These are phyloP conservation scores for Camellia japonica DNA, from an alignment of 148 eudicot genomes.

Conservation along the genomic window DNA sequence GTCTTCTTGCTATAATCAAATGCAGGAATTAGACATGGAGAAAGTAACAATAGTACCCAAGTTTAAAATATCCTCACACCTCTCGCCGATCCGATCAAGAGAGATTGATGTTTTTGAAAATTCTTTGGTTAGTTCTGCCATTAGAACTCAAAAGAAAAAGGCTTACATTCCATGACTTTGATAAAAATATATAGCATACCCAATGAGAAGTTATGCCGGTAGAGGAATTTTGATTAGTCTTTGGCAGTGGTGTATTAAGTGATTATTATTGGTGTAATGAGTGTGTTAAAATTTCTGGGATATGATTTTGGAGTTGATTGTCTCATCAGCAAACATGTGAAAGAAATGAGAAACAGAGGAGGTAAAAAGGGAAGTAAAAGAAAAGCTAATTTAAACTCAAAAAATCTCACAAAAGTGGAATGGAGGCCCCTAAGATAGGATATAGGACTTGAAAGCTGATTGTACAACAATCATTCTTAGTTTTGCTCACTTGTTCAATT, in stretches of 20 bases:
- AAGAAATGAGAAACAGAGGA: slow-evolving; percentile 3
- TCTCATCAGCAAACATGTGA: slow-evolving; percentile 8
- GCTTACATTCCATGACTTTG: slow-evolving; percentile 11
- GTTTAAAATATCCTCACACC: too few species aligned
- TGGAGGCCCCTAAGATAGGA: neutral
- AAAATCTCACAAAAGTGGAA: neutral
- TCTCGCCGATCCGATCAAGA: slow-evolving; percentile 5
- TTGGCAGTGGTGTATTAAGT: neutral
- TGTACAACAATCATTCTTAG: slow-evolving; percentile 16
- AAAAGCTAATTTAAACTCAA: neutral
- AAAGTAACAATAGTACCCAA: neutral
- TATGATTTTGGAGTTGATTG: slow-evolving; percentile 9
- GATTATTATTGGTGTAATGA: neutral
- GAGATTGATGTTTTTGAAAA: slow-evolving; percentile 13
- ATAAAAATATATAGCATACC: slow-evolving; percentile 15
- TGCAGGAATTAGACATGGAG: slow-evolving; percentile 27
- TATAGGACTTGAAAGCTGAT: neutral
- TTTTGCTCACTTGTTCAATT: slow-evolving; percentile 12
- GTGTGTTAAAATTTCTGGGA: neutral
- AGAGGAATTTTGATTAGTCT: neutral
- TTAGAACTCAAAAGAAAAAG: slow-evolving; percentile 25
- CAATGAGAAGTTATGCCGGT: slow-evolving; percentile 14
- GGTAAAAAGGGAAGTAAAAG: slow-evolving; percentile 6
- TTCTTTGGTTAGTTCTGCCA: slow-evolving; percentile 14
- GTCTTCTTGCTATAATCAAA: slow-evolving; percentile 37